Conservation (phyloP, 176 grass and related monocot genomes). For the Sorghum bicolor region Sorghum_bicolor_NCBIv3 NC_012870.2:17592001-17592500, state of each 20-base stretch:
- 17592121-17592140: neutral
- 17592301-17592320: neutral
- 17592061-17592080: neutral
- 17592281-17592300: neutral
- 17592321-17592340: slow-evolving; percentile 33
- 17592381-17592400: neutral
- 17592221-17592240: neutral
- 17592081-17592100: neutral
- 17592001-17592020: neutral
- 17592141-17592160: neutral
- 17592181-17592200: neutral
- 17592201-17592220: slow-evolving; percentile 15
- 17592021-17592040: neutral
- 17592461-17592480: neutral
- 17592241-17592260: slow-evolving; percentile 19
- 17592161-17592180: neutral
- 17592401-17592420: slow-evolving; percentile 18
- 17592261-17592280: neutral
- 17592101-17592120: neutral
- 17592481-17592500: neutral
- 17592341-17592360: neutral
- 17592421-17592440: neutral
- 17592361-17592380: neutral
- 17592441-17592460: neutral
- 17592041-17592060: neutral